These are phyloP conservation scores for Dendryphion nanum DNA, from an alignment of 2,329 filamentous ascomycete genomes.

Conservation along the genomic window DNA sequence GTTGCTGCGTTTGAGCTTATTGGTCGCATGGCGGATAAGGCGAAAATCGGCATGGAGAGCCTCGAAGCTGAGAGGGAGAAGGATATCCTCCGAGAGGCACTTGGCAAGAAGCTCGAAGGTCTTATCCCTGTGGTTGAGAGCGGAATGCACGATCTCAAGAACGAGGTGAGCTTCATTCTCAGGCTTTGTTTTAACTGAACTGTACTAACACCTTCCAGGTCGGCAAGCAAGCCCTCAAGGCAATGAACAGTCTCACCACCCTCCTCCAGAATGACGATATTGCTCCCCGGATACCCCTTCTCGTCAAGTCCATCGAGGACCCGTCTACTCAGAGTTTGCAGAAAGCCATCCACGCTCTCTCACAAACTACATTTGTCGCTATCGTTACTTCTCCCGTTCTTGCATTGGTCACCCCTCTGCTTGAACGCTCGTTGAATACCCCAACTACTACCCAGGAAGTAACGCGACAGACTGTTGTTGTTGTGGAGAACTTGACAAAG, in stretches of 20 bases:
- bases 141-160: constrained; percentile 96
- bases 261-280: constrained; percentile 97
- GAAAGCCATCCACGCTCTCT: constrained; percentile 95
- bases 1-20: constrained; percentile 82
- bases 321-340: constrained; percentile 84
- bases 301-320: constrained; percentile 94
- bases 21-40: constrained; percentile 92
- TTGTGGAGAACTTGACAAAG: constrained; percentile 97
- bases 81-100: constrained; percentile 83
- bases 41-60: constrained; percentile 78
- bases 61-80: constrained; percentile 84
- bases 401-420: constrained; percentile 87
- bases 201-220: constrained; percentile 40
- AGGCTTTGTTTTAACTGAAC: constrained; percentile 29
- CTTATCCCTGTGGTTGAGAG: constrained; percentile 88
- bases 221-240: constrained; percentile 81
- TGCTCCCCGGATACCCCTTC: constrained; percentile 81
- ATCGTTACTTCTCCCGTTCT: constrained; percentile 94
- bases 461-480: constrained; percentile 89
- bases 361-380: constrained; percentile 97
- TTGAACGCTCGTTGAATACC: constrained; percentile 91
- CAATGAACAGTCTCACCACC: constrained; percentile 87
- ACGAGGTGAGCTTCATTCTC: constrained; percentile 54
- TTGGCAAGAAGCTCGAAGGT: constrained; percentile 82
- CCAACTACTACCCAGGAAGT: constrained; percentile 91